A percentile compares a stretch with the other conserved stretches of the same genome.
These are phyloP conservation scores for Curvularia hawaiiensis DNA, from an alignment of 2,329 filamentous ascomycete species.

Conservation along the genomic window DNA sequence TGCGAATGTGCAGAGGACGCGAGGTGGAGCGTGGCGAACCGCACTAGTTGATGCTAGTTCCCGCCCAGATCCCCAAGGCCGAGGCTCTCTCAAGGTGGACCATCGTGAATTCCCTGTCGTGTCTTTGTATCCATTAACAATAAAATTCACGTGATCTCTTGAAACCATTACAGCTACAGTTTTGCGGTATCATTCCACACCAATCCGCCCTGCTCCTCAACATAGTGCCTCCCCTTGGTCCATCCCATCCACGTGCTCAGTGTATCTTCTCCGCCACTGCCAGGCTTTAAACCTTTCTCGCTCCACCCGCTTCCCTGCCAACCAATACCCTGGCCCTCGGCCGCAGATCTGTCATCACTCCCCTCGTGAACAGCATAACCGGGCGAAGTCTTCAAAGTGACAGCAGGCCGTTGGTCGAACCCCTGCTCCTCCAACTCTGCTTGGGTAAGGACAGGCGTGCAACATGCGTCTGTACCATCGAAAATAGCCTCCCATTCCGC, in stretches of 20 bases:
- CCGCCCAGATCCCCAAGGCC: background rate
- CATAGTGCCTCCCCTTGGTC: conserved; percentile 72
- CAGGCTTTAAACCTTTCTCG: conserved; percentile 64
- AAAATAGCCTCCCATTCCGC: conserved; percentile 85
- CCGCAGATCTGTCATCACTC: conserved; percentile 47
- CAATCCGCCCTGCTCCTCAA: conserved; percentile 50
- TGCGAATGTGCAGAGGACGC: background rate
- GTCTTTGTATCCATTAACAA: background rate
- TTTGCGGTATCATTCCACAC: conserved; percentile 53
- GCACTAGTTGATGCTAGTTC: conserved; percentile 9
- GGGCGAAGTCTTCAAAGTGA: conserved; percentile 73
- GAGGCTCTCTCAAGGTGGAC: background rate
- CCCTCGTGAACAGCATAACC: conserved; percentile 64
- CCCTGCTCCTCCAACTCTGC: conserved; percentile 68
- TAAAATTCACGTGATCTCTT: background rate
- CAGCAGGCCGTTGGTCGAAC: conserved; percentile 72
- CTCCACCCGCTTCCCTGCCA: conserved; percentile 71
- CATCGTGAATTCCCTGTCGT: background rate
- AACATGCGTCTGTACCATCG: conserved; percentile 90
- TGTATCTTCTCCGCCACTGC: conserved; percentile 73
- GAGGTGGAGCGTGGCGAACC: conserved; percentile 11
- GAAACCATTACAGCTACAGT: conserved; percentile 18
- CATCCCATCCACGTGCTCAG: conserved; percentile 78
- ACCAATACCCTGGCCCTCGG: conserved; percentile 67
- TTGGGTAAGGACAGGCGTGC: conserved; percentile 83